phyloP scores from a whole-genome alignment of 2,329 filamentous ascomycete species.

The Fusarium illudens region DNA sequence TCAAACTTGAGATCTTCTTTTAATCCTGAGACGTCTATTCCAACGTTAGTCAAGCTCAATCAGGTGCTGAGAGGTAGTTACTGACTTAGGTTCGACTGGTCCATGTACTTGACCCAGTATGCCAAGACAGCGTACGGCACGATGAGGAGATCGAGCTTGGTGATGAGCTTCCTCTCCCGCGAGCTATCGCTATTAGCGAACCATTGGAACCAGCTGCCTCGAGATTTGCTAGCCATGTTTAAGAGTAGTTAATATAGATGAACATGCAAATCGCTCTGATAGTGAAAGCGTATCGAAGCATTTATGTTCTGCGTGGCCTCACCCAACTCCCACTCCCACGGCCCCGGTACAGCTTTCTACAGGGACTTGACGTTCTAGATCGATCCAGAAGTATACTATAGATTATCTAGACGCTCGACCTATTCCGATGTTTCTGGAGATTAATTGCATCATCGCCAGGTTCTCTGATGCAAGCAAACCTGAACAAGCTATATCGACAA shows the following conservation, averaged over 20 bases:
- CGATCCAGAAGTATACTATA: background rate
- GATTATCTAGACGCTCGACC: background rate
- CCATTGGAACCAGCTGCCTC: conserved; percentile 7
- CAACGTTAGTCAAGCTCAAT: background rate
- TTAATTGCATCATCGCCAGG: background rate
- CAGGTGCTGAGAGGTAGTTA: background rate
- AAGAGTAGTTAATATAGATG: background rate
- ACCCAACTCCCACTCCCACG: background rate
- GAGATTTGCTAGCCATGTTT: background rate
- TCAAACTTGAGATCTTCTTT: background rate
- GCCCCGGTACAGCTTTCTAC: background rate
- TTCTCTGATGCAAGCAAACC: background rate
- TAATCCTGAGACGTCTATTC: background rate
- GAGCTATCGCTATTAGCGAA: background rate
- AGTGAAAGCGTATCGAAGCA: background rate
- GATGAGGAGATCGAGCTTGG: conserved; percentile 64
- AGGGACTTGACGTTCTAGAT: background rate
- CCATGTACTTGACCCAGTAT: conserved; percentile 38
- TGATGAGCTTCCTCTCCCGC: conserved; percentile 10
- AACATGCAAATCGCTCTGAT: background rate
- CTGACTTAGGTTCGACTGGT: conserved; percentile 32
- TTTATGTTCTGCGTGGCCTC: background rate
- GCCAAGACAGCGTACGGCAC: conserved; percentile 30
- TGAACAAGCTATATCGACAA: background rate
- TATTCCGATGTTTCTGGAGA: background rate